Evolutionary conservation across 169 alveolate species (phyloP).

Genomic region (Miamiensis avidus): DNA sequence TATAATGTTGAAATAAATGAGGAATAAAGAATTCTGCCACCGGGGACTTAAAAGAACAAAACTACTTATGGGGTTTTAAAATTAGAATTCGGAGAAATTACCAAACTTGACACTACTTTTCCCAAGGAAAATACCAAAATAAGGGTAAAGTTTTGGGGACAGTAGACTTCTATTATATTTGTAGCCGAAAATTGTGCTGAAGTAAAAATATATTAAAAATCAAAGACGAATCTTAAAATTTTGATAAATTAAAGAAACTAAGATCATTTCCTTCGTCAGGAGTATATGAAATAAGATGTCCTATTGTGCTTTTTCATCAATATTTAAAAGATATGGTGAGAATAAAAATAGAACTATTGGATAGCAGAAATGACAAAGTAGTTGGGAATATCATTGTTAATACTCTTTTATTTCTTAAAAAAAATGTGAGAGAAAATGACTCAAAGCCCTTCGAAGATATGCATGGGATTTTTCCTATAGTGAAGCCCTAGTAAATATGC

Average conservation of each 20-base stretch:
- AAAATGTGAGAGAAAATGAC: background rate
- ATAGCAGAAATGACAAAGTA: constrained; percentile 10
- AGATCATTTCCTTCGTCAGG: background rate
- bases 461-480: constrained; percentile 13
- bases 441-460: constrained; percentile 11
- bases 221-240: no score
- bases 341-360: constrained; percentile 17
- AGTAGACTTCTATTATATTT: background rate
- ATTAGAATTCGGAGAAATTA: background rate
- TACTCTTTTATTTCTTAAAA: constrained; percentile 18
- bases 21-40: constrained; percentile 9
- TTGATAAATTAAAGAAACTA: background rate
- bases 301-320: constrained; percentile 11
- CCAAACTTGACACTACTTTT: background rate
- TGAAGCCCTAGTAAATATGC: constrained; percentile 1
- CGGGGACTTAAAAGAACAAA: constrained; percentile 15
- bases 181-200: constrained; percentile 7
- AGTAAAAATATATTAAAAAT: background rate
- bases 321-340: constrained; percentile 22
- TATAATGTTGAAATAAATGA: background rate
- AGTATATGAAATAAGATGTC: constrained; percentile 23
- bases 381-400: constrained; percentile 25
- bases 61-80: constrained; percentile 1
- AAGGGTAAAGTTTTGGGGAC: constrained; percentile 19
- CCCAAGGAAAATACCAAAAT: constrained; percentile 11